phyloP scores from a whole-genome alignment of 768 basidiomycete genomes.

The Megacollybia marginata region DNA sequence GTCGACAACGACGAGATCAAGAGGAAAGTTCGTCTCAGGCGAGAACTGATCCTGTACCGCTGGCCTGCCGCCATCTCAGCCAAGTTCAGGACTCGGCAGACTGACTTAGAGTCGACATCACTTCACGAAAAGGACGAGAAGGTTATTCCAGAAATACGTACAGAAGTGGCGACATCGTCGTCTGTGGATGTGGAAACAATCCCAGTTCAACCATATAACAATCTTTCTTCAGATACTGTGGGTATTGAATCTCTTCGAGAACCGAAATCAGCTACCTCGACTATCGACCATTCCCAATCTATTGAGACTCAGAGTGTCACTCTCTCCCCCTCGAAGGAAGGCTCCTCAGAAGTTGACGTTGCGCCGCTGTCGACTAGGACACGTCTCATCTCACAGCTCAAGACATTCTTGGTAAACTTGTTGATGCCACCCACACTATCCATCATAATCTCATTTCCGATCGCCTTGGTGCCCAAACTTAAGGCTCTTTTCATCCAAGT shows the following conservation, averaged over 20 bases:
- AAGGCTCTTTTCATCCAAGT: conserved; percentile 55
- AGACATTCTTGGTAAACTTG: conserved; percentile 27
- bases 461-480: conserved; percentile 47
- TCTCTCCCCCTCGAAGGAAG: not conserved
- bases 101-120: not conserved
- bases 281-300: not conserved
- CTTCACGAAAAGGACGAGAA: conserved; percentile 1
- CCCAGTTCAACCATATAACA: not conserved
- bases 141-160: not conserved
- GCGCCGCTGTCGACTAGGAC: not conserved
- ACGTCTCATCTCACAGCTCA: conserved; percentile 4
- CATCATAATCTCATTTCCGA: conserved; percentile 46
- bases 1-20: conserved; percentile 49
- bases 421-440: conserved; percentile 42
- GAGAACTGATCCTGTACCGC: conserved; percentile 17
- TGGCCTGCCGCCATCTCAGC: conserved; percentile 8
- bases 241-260: not conserved
- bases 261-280: not conserved
- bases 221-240: conserved; percentile 1
- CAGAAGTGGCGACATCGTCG: not conserved
- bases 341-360: conserved; percentile 1
- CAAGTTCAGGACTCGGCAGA: not conserved
- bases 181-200: conserved; percentile 12
- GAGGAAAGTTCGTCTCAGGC: conserved; percentile 32
- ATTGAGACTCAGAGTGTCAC: not conserved